Percentiles rank a stretch among this genome's conserved stretches.
phyloP scores from a whole-genome alignment of 2,329 filamentous ascomycete species.

The Penicillium brasilianum region DNA sequence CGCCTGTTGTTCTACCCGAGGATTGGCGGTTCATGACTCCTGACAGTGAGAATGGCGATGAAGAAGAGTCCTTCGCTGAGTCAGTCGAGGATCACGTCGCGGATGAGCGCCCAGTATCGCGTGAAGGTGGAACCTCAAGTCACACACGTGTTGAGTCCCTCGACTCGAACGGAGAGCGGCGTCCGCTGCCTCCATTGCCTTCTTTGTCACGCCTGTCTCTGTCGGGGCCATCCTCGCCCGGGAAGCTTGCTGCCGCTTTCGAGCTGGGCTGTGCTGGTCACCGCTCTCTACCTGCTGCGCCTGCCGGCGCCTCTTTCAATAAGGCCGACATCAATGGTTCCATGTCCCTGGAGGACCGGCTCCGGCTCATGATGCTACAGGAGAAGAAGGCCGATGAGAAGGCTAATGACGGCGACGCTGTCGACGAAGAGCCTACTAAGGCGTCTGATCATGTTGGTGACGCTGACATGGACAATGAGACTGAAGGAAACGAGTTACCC shows the following conservation, averaged over 20 bases:
- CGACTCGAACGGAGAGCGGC: constrained; percentile 77
- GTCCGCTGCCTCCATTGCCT: constrained; percentile 86
- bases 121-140: constrained; percentile 32
- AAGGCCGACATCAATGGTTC: constrained; percentile 80
- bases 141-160: constrained; percentile 72
- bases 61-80: constrained; percentile 72
- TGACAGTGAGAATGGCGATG: constrained; percentile 64
- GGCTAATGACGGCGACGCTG: background rate
- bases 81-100: constrained; percentile 70
- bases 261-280: constrained; percentile 72
- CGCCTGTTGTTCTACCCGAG: constrained; percentile 94
- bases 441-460: background rate
- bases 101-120: constrained; percentile 57
- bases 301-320: constrained; percentile 67
- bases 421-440: background rate
- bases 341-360: constrained; percentile 83
- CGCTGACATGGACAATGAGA: background rate
- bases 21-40: constrained; percentile 86
- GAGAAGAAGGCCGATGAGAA: constrained; percentile 54
- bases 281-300: constrained; percentile 74
- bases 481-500: constrained; percentile 45
- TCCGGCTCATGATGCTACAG: constrained; percentile 83
- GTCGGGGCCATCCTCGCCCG: constrained; percentile 61
- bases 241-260: constrained; percentile 70
- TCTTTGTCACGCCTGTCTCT: constrained; percentile 47